Conservation (phyloP, 805 yeast species). For the Candida bentonensis region DNA sequence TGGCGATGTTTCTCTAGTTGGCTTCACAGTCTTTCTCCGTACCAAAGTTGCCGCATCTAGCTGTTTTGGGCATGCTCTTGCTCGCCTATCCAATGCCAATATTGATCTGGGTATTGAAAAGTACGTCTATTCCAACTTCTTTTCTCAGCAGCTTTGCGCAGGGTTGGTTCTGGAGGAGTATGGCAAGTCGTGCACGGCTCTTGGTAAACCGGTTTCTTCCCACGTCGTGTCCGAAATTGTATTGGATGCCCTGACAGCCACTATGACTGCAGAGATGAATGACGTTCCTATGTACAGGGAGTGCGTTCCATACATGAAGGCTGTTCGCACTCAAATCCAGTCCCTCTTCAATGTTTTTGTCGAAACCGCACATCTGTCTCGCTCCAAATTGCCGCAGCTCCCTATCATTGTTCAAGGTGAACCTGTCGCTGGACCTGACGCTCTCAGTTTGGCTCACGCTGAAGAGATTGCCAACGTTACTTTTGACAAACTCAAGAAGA, state of each 20-base stretch:
- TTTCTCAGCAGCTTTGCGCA: constrained; percentile 67
- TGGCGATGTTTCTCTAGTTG: constrained; percentile 84
- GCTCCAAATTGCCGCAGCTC: constrained; percentile 59
- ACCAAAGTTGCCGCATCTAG: constrained; percentile 64
- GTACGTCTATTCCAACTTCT: constrained; percentile 45
- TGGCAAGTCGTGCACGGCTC: constrained; percentile 10
- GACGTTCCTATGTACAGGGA: constrained; percentile 52
- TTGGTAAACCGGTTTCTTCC: constrained; percentile 1
- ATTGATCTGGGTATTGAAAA: constrained; percentile 11
- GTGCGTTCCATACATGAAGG: constrained; percentile 70
- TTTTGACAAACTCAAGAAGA: constrained; percentile 48
- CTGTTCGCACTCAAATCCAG: constrained; percentile 76
- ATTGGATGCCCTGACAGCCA: not conserved
- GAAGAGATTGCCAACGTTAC: constrained; percentile 50
- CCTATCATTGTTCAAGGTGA: constrained; percentile 93
- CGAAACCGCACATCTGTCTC: constrained; percentile 60
- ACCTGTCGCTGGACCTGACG: constrained; percentile 84
- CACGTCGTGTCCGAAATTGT: constrained; percentile 1
- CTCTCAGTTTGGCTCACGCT: constrained; percentile 71
- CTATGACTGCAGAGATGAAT: constrained; percentile 2
- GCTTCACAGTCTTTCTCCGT: constrained; percentile 54
- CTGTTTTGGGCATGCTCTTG: constrained; percentile 48
- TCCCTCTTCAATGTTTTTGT: constrained; percentile 67
- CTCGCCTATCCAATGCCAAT: not conserved
- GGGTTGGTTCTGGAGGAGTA: constrained; percentile 61